Conservation (phyloP, 768 basidiomycete species). For the Mycena sanguinolenta region DNA sequence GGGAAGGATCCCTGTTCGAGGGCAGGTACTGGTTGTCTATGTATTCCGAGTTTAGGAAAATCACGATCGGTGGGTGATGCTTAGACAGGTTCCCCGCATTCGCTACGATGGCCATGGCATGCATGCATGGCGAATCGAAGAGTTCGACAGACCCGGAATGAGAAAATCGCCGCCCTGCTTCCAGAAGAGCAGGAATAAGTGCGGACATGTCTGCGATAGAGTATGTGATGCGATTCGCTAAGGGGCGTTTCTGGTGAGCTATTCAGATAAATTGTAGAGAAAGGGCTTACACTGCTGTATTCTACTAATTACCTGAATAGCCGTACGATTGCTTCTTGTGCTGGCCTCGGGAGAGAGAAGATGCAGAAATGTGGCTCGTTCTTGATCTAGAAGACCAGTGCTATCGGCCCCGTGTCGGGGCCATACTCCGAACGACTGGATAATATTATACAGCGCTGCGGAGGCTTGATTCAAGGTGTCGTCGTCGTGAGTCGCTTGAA, state of each 20-base stretch:
- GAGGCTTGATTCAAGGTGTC: conserved; percentile 33
- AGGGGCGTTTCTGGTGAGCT: not conserved
- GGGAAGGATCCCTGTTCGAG: conserved; percentile 27
- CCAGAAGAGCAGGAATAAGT: conserved; percentile 25
- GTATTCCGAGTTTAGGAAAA: conserved; percentile 31
- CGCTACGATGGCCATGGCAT: conserved; percentile 26
- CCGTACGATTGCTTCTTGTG: conserved; percentile 30
- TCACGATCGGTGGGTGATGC: conserved; percentile 9
- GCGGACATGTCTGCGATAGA: conserved; percentile 19
- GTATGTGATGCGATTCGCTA: conserved; percentile 31
- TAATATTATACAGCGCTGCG: conserved; percentile 31
- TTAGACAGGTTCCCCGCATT: conserved; percentile 21
- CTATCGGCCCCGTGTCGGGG: conserved; percentile 18
- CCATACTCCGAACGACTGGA: conserved; percentile 13
- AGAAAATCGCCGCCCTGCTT: conserved; percentile 14
- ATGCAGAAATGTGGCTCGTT: conserved; percentile 26
- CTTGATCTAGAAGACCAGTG: conserved; percentile 20
- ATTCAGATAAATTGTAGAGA: not conserved
- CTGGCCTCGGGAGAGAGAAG: conserved; percentile 35
- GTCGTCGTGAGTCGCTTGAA: conserved; percentile 37
- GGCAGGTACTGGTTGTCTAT: conserved; percentile 26
- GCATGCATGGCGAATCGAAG: conserved; percentile 23
- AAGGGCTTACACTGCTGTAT: conserved; percentile 22
- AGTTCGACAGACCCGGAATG: conserved; percentile 3
- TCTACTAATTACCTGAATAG: conserved; percentile 24